A percentile compares a stretch with the other conserved stretches of the same genome.
Conservation (phyloP, 495 filamentous ascomycete genomes). For the Penicillium diatomitis region DNA sequence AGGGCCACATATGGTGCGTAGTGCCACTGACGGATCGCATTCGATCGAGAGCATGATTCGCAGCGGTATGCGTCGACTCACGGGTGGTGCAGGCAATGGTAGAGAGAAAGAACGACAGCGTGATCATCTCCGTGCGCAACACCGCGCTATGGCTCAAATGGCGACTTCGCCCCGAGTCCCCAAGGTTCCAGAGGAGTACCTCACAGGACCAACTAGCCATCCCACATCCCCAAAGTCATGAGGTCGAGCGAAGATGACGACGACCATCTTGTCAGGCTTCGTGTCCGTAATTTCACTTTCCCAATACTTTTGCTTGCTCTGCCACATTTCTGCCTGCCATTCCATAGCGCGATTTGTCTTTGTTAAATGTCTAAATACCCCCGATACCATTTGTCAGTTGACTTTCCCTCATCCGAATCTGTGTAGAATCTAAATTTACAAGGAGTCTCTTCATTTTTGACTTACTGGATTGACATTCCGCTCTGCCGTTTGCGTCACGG, state of each 20-base stretch:
- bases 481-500: too few relatives aligned
- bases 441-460: too few relatives aligned
- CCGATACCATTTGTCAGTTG: too few relatives aligned
- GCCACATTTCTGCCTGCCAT: not conserved
- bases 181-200: constrained; percentile 52
- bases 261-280: too few relatives aligned
- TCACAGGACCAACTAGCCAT: constrained; percentile 31
- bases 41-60: constrained; percentile 61
- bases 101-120: constrained; percentile 53
- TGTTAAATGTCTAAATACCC: too few relatives aligned
- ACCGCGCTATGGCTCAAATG: constrained; percentile 34
- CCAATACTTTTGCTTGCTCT: too few relatives aligned
- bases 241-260: too few relatives aligned
- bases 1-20: constrained; percentile 34
- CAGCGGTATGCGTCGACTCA: constrained; percentile 58
- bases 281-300: too few relatives aligned
- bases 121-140: constrained; percentile 46
- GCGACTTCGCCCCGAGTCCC: constrained; percentile 50
- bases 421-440: too few relatives aligned
- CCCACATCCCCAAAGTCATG: constrained; percentile 30
- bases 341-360: not conserved
- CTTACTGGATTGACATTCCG: too few relatives aligned
- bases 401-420: too few relatives aligned
- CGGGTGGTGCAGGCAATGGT: constrained; percentile 45
- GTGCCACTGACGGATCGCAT: constrained; percentile 44